These are phyloP conservation scores for Talaromyces sp. DNA, from an alignment of 2,329 filamentous ascomycete species.

Conservation along the genomic window DNA sequence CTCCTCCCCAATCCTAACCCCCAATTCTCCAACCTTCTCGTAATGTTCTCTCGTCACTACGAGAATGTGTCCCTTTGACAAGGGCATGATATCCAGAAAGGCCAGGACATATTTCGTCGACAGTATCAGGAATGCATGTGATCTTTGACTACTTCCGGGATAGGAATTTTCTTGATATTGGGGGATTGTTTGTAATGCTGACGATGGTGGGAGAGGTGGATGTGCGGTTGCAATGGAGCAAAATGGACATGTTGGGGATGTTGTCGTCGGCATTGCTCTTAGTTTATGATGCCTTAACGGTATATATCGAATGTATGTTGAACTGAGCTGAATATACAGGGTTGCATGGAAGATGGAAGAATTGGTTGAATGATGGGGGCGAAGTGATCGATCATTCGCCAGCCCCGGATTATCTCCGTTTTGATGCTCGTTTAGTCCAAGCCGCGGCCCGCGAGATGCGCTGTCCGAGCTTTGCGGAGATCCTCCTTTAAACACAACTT, in stretches of 20 bases:
- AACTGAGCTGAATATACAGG: not conserved
- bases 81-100: conserved; percentile 90
- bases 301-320: not conserved
- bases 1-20: conserved; percentile 59
- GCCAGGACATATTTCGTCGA: conserved; percentile 74
- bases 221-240: conserved; percentile 56
- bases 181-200: conserved; percentile 12
- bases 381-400: not conserved
- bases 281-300: not conserved
- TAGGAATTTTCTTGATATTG: not conserved
- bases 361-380: not conserved
- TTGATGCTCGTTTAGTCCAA: conserved; percentile 21
- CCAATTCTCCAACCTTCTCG: conserved; percentile 71
- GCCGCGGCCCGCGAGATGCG: conserved; percentile 22
- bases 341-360: not conserved
- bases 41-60: conserved; percentile 75
- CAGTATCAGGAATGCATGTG: conserved; percentile 60
- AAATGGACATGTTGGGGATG: conserved; percentile 49
- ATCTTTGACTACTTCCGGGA: conserved; percentile 19
- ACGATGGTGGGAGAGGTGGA: conserved; percentile 33
- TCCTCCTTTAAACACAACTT: too few species aligned
- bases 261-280: not conserved
- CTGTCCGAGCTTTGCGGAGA: not conserved
- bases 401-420: conserved; percentile 1
- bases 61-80: conserved; percentile 77